Evolutionary conservation across 495 filamentous ascomycete genomes (phyloP), one percentile per base, ranked within the genome.

Genomic region (Lepidopterella palustris): DNA sequence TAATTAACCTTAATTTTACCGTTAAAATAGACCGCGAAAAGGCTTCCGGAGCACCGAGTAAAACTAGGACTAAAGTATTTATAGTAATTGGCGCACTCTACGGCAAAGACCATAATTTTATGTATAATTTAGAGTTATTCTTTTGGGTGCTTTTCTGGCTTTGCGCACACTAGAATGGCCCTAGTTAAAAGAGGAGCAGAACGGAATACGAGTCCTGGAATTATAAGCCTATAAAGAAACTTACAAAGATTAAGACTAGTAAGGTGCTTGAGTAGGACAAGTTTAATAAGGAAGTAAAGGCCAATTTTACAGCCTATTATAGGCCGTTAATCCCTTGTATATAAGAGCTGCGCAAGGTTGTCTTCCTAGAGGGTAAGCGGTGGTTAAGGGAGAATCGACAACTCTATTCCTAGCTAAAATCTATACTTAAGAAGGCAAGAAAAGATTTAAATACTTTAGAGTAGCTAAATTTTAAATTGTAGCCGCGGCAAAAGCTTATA

Each of bases 341-440:
- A 45, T 63, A 73, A 24, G 59, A 40, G 57, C 61, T 75, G 56
- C 60, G 71, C 47, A 70, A 61, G 49, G 52, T 48, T 6, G 60
- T 74, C 13, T 76, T 72, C 53, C 71, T 69, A 50, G 56, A 70
- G 20, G 70, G 70, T 18, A 62, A 55, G 45, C 64, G 64, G 47
- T 60, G 63, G 68, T 28, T 24, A 28, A 70, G 59, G 31, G 57
- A 60, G 49, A 51, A 72, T 25, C 45, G 20, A 26, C 53, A 29
- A 18, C 59, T 73, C 23, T 72, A 71, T 59, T 45, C n/a, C 15
- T 21, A 21, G 26, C 68, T 70, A 59, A 68, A 59, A 32, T 31
- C 51, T 25, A 62, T 70, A 11, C 59, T 70, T 39, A 45, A 53
- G 13, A 24, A 59, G 21, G 57, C 59, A 47, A 61, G 51, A 40